phyloP scores from a whole-genome alignment of 495 filamentous ascomycete genomes.

The Paragyromitra xinjiangensis region DNA sequence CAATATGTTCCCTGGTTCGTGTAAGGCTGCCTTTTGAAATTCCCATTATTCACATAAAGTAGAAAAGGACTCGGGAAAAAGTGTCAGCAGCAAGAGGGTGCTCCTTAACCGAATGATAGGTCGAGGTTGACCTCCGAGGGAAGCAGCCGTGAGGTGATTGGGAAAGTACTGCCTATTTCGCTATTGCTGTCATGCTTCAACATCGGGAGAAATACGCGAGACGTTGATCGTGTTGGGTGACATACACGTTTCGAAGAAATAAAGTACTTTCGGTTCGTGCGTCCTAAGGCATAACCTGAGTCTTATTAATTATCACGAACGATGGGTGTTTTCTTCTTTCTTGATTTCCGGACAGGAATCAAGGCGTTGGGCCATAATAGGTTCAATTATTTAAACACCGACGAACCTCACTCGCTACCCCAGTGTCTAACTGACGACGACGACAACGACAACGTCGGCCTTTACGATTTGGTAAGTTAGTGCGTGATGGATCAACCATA shows the following conservation, averaged over 20 bases:
- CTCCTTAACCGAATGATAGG: conserved; percentile 3
- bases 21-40: conserved; percentile 1
- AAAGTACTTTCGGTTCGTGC: conserved; percentile 30
- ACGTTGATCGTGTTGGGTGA: conserved; percentile 14
- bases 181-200: background rate
- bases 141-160: conserved; percentile 24
- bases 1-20: background rate
- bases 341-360: background rate
- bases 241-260: conserved; percentile 14
- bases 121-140: conserved; percentile 2
- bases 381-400: conserved; percentile 17
- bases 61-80: background rate
- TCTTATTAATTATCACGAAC: conserved; percentile 17
- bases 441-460: background rate
- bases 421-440: background rate
- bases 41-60: background rate
- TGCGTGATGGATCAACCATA: conserved; percentile 8
- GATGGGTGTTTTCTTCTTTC: background rate
- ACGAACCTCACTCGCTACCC: background rate
- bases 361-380: background rate
- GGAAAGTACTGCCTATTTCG: conserved; percentile 22
- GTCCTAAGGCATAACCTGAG: conserved; percentile 10
- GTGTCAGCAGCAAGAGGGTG: conserved; percentile 2
- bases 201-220: conserved; percentile 33
- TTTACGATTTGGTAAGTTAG: background rate